Evolutionary conservation across 148 eudicot genomes (phyloP), one percentile per base, ranked within the genome.

Genomic region (Camellia japonica): DNA sequence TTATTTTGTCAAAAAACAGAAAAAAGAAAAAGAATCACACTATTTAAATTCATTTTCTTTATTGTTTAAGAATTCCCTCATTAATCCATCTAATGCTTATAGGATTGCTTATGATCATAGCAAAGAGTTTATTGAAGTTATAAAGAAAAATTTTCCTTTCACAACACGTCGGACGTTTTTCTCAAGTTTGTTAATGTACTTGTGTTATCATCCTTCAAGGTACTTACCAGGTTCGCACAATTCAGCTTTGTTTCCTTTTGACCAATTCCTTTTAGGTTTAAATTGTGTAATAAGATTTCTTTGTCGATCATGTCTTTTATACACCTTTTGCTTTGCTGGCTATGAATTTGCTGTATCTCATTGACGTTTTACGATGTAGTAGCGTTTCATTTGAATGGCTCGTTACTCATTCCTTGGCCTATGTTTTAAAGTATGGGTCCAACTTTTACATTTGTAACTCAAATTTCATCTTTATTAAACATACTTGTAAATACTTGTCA

Each of bases 191-290:
- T 81, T 87, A 20, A 63, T 89, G 85, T 84, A 74, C 55, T 80
- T 90, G 2, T 85, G 74, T 74, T 93, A 78, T 86, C 84, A 82
- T 79, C 82, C 92, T 84, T 86, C 94, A 55, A 87, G 88, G 82
- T 93, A 84, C 80, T 87, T 83, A 44, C 81, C 96, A 90, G 98
- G 99, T 96, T 87, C 77, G 90, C 85, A 70, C 82, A 75, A 62
- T 15, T 63, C 46, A n/a, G 58, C 73, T 79, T 73, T 77, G 52
- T 76, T 79, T 79, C 79, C 79, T 20, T 70, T 76, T 43, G 62
- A 69, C 49, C 19, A 16, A n/a, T 76, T 20, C 20, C 19, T 60
- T 43, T 7, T 15, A 20, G 41, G 51, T 47, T 47, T 6, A 23
- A 23, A 23, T 23, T 23, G 23, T 23, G 4, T 47, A 47, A 47